Base-by-base conservation (phyloP, 805 yeast genomes). In the Priceomyces fermenticarens region DNA sequence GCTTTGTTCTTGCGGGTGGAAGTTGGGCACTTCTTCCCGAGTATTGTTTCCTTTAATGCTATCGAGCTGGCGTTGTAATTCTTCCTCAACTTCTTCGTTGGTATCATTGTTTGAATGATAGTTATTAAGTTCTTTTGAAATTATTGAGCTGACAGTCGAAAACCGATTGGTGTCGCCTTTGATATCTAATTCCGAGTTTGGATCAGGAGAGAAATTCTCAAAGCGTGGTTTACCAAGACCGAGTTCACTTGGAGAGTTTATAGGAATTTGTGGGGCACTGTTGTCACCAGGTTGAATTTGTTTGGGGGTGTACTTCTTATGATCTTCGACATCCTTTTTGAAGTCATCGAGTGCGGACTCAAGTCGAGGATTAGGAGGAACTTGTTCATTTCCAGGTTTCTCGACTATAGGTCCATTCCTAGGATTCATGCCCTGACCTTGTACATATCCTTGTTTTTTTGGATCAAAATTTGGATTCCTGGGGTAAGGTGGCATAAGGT, bases 131-230 rank as follows among this genome's bases (percentile, higher is more conserved):
- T 56, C 68, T 44, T 65, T 68, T 5, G 72, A 66, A 25, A 70
- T 57, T 36, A 70, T 65, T 0, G 73, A 68, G 41, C 73, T 67
- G 10, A 68, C 66, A 57, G 66, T 70, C 9, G 74, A 68, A 17
- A 66, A 43, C 33, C 62, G 71, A 40, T 71, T 63, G 33, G 56
- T 45, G 41, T 71, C 54, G 20, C 20, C 38, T 25, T n/a, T 20
- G n/a, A 20, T 20, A 13, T n/a, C 26, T 3, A 14, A 23, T 10
- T 41, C 15, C 3, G 30, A n/a, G 13, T 31, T 25, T 26, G 28
- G 23, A 11, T 27, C 31, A 32, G 23, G 35, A 6, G 35, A 16
- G 32, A 38, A 15, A 4, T 41, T 41, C 17, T 33, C 44, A 30
- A 52, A 49, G 15, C 38, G 44, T 13, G 46, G 31, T 23, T 27